Evolutionary conservation across 208 protist species (phyloP), one percentile per base, ranked within the genome.

Genomic region (Trichomonas vaginalis): DNA sequence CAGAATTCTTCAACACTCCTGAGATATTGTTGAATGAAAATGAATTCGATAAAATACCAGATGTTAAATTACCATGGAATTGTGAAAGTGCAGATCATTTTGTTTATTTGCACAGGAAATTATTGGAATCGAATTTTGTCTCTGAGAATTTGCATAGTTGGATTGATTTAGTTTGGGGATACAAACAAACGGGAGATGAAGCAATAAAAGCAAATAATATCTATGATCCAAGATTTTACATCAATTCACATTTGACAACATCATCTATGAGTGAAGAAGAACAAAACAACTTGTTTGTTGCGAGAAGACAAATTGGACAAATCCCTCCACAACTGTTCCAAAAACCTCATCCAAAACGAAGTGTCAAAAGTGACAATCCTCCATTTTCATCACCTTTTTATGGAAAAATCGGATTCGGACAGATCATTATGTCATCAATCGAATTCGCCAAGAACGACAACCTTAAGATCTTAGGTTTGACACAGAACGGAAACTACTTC

Each of bases 51-150:
- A 40, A 40, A n/a, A 97, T 97, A 98, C 96, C 97, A 98, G 0
- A 83, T 42, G 3, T 92, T 39, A 9, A 9, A 14, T 32, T 92
- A 12, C 86, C 86, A 35, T 32, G 27, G 17, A n/a, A 45, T 3
- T 48, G n/a, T 4, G 45, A 51, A 9, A 39, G 45, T 6, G 0
- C 86, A 51, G 45, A 48, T 35, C 40, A 92, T 32, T 92, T 92
- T 17, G 45, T 92, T 35, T 92, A 92, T 39, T 17, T 45, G 45
- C 40, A 92, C n/a, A 23, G 86, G 86, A 95, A 95, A 79, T 95
- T 95, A 37, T 97, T 99, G 0, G 99, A 99, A 88, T 96, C 61
- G n/a, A 95, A 96, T 37, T 56, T 95, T 96, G 97, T 97, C 0
- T 97, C 97, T 17, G 62, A 42, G 23, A 95, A 96, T 23, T 83